Conservation (phyloP, 371 early-diverging fungal genomes). For the Paraphysoderma sedebokerense region DNA sequence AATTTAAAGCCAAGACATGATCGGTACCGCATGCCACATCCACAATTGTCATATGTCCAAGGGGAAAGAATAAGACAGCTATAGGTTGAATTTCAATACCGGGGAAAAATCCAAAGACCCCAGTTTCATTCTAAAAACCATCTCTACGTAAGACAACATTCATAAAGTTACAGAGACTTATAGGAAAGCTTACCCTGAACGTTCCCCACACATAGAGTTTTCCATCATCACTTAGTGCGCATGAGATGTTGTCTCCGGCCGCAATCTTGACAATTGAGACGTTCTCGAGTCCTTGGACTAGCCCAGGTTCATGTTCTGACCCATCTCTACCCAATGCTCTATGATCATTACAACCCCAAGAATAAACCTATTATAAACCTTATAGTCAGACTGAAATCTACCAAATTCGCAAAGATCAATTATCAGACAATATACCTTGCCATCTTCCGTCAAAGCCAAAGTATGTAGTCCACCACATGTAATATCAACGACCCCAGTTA, state of each 20-base stretch:
- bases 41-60: slow-evolving; percentile 18
- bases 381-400: not conserved
- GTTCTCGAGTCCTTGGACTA: slow-evolving; percentile 40
- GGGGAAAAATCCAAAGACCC: too few relatives aligned
- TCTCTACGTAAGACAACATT: too few relatives aligned
- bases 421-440: slow-evolving; percentile 16
- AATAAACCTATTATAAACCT: slow-evolving; percentile 25
- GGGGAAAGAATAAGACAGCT: slow-evolving; percentile 14
- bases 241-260: slow-evolving; percentile 85
- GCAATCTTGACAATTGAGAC: slow-evolving; percentile 65
- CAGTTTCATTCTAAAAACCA: too few relatives aligned
- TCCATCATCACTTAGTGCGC: slow-evolving; percentile 73
- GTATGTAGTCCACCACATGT: slow-evolving; percentile 44
- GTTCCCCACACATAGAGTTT: slow-evolving; percentile 92
- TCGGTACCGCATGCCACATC: slow-evolving; percentile 79
- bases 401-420: not conserved
- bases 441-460: slow-evolving; percentile 28
- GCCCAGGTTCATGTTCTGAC: slow-evolving; percentile 30
- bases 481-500: slow-evolving; percentile 26
- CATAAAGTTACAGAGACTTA: too few relatives aligned
- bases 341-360: slow-evolving; percentile 99
- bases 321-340: slow-evolving; percentile 87
- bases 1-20: slow-evolving; percentile 70
- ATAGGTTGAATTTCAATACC: too few relatives aligned
- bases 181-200: too few relatives aligned